Conservation (phyloP, 169 alveolate genomes). For the Plasmodium vivax region DNA sequence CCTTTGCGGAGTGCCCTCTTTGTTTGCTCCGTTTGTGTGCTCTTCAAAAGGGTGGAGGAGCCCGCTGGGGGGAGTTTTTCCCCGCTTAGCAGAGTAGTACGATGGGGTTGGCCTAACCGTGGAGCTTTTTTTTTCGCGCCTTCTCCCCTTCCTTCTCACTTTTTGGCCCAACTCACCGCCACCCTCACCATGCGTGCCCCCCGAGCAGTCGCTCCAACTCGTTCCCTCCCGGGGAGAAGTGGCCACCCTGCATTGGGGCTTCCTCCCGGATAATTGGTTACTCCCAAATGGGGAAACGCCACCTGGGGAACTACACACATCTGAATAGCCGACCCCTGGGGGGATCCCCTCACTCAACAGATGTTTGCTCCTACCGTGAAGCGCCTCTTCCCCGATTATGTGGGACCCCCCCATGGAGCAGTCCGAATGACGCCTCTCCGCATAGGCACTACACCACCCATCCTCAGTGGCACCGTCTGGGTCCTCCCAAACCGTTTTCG, state of each 20-base stretch:
- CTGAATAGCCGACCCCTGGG: neutral
- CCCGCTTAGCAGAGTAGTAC: neutral
- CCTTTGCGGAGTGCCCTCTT: neutral
- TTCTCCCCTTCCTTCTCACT: neutral
- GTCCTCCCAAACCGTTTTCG: neutral
- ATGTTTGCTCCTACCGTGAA: neutral
- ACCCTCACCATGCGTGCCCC: neutral
- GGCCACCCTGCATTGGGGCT: neutral
- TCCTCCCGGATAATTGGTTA: neutral
- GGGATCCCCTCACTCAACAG: neutral
- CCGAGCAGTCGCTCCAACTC: neutral
- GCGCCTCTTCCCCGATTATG: neutral
- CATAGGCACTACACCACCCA: neutral
- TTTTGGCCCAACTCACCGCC: neutral
- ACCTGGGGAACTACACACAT: neutral
- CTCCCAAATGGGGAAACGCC: neutral
- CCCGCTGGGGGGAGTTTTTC: neutral
- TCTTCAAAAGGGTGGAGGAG: neutral
- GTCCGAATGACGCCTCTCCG: neutral
- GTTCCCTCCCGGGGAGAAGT: neutral
- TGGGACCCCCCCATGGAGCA: neutral
- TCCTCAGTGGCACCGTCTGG: neutral
- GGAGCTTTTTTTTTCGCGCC: neutral
- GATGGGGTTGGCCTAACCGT: neutral
- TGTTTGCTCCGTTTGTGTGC: too few species aligned